Evolutionary conservation across 2,329 filamentous ascomycete genomes (phyloP), one percentile per base, ranked within the genome.

Genomic region (Cercospora canescens): DNA sequence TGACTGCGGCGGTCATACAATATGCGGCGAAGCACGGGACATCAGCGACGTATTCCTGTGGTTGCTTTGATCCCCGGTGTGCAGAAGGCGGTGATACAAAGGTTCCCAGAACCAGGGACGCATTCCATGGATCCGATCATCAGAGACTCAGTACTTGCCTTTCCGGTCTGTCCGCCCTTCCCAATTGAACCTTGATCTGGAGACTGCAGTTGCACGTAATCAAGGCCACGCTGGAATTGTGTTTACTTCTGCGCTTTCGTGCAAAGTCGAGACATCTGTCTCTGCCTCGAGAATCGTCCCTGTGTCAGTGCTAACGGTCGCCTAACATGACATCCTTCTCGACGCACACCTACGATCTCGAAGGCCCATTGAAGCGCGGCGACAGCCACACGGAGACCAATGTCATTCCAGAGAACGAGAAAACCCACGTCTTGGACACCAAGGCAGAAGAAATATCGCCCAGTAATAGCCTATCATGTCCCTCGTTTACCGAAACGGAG

Each of bases 401-500:
- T 8, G 6, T 24, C 45, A 28, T 26, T 2, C 3, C 26, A 1
- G 45, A 52, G 5, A 8, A 28, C 24, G 45, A 52, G 21, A 52
- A 52, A 9, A 24, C 5, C 21, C 45, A 52, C 28, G 45, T 52
- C 45, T 52, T 52, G 12, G 11, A 28, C 6, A 28, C 45, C 7
- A 14, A 21, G n/a, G 11, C 26, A 52, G 45, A 52, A 52, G 45
- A 52, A 52, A 30, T 52, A 12, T 26, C 45, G 2, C 24, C 45
- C 24, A 52, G 45, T 24, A 16, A 24, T 14, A 28, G 21, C 45
- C 45, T 52, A 12, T 28, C 24, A 26, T 28, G 45, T 28, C 45
- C 24, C 45, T 52, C 45, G n/a, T 66, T 62, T n/a, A 54, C 59
- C 30, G 24, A 58, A 3, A 12, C 16, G 14, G 21, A 66, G 32